Conservation (phyloP, 2,329 filamentous ascomycete species). For the Fusarium coicis region DNA sequence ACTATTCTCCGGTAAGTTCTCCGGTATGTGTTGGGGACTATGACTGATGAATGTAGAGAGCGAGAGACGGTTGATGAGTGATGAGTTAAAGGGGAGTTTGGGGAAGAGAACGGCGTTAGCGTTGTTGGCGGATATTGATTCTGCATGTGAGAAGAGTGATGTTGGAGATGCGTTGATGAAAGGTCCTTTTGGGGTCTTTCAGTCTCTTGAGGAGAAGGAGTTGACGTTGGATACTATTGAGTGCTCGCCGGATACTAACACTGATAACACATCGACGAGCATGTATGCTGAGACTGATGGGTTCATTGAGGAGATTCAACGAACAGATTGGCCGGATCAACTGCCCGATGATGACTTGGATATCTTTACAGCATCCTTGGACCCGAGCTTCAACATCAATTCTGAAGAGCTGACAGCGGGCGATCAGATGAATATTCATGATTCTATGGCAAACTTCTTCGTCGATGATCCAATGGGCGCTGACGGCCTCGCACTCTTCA, state of each 20-base stretch:
- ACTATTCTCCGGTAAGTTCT: conserved; percentile 52
- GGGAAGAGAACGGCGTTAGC: conserved; percentile 36
- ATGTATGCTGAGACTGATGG: conserved; percentile 30
- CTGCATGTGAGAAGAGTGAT: conserved; percentile 34
- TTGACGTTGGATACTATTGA: neutral
- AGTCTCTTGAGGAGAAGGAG: neutral
- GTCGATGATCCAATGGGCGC: conserved; percentile 35
- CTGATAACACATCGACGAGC: conserved; percentile 23
- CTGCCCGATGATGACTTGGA: conserved; percentile 33
- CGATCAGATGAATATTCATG: conserved; percentile 18
- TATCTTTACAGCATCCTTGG: conserved; percentile 31
- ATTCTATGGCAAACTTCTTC: conserved; percentile 32
- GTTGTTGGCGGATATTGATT: conserved; percentile 41
- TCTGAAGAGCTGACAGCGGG: neutral
- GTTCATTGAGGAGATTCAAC: conserved; percentile 36
- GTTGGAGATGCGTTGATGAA: conserved; percentile 13
- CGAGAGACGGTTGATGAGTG: conserved; percentile 38
- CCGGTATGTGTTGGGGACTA: neutral
- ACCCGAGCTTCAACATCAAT: conserved; percentile 14
- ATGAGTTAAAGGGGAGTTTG: conserved; percentile 48
- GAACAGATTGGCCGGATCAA: conserved; percentile 38
- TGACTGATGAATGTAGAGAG: conserved; percentile 23
- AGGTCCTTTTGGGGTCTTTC: conserved; percentile 41
- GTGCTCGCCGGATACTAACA: conserved; percentile 9
- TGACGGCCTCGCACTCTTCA: conserved; percentile 36